These are phyloP conservation scores for Dactylonectria macrodidyma DNA, from an alignment of 2,329 filamentous ascomycete species.

Conservation along the genomic window DNA sequence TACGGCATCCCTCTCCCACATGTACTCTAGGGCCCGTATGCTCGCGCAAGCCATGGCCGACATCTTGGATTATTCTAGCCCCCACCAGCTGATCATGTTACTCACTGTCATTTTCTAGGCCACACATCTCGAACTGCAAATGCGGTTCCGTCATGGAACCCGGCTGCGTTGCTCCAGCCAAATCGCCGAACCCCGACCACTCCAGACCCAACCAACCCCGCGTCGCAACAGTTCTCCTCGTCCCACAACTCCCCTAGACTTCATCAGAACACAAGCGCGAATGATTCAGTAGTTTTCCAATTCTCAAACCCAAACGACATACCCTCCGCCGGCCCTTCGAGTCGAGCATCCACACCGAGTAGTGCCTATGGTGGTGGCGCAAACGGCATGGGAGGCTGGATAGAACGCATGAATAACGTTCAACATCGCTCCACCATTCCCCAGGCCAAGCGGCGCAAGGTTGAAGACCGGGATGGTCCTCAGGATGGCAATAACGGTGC, in stretches of 20 bases:
- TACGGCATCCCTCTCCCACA: constrained; percentile 32
- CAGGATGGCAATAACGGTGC: constrained; percentile 52
- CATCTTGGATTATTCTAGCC: background rate
- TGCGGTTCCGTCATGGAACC: constrained; percentile 57
- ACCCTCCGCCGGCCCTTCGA: constrained; percentile 52
- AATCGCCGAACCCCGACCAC: constrained; percentile 49
- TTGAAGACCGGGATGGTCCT: constrained; percentile 62
- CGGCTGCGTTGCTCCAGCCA: constrained; percentile 58
- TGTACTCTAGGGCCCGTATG: constrained; percentile 1
- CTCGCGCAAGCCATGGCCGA: background rate
- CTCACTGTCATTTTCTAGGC: constrained; percentile 42
- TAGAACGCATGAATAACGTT: constrained; percentile 84
- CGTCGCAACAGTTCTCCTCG: constrained; percentile 43
- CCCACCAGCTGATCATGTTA: background rate
- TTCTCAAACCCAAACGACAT: constrained; percentile 57
- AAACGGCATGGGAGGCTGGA: constrained; percentile 70
- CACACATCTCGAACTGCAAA: constrained; percentile 47
- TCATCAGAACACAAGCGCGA: constrained; percentile 45
- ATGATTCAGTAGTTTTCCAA: constrained; percentile 58
- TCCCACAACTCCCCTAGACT: constrained; percentile 41
- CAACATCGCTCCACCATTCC: constrained; percentile 72
- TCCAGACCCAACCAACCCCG: constrained; percentile 46
- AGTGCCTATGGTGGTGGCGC: constrained; percentile 42
- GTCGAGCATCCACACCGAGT: constrained; percentile 52
- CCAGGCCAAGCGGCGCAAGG: constrained; percentile 77